Evolutionary conservation across 805 yeast species (phyloP), one percentile per base, ranked within the genome.

Genomic region (Candida lessepsii): DNA sequence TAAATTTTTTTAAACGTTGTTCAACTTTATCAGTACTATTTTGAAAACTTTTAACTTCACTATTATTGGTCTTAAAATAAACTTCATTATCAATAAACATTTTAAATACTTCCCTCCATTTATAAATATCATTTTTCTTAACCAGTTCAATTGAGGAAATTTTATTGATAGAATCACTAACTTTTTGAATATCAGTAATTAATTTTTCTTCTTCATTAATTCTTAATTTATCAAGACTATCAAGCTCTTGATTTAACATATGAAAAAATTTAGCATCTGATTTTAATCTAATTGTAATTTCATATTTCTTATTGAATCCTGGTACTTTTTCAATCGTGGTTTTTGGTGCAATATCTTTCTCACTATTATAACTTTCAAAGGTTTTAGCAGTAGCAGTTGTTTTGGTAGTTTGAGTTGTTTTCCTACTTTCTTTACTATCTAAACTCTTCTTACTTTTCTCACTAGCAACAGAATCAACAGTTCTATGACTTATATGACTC

Each of bases 51-150:
- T 63, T 56, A 26, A 53, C 52, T 3, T 52, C 36, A 2, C 65
- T 50, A 40, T 78, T 83, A 45, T 73, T 67, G 29, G 70, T 66
- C 35, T 71, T 73, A 59, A 81, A 77, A 47, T 78, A 83, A 23
- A 84, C 75, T 47, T 83, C 84, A 17, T 78, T 71, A 46, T 83
- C 90, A 18, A 83, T 68, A 49, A 83, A 84, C 15, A 74, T 57
- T 50, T 71, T 75, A 60, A 84, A 83, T 8, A 84, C 68, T 50
- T 80, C 78, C 42, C 91, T 64, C 91, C 91, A 85, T 7, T 69
- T 66, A 50, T 80, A 80, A 59, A 83, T 61, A 52, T 84, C 91
- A 1, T 63, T 67, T 39, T 66, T 70, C 26, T 61, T 60, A 9
- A 52, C 42, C 29, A 49, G 42, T 10, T 51, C 56, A 13, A 45